Percentiles rank a stretch among this genome's conserved stretches.
Evolutionary conservation across 768 basidiomycete genomes (phyloP).

Genomic region (Lactarius quietus): DNA sequence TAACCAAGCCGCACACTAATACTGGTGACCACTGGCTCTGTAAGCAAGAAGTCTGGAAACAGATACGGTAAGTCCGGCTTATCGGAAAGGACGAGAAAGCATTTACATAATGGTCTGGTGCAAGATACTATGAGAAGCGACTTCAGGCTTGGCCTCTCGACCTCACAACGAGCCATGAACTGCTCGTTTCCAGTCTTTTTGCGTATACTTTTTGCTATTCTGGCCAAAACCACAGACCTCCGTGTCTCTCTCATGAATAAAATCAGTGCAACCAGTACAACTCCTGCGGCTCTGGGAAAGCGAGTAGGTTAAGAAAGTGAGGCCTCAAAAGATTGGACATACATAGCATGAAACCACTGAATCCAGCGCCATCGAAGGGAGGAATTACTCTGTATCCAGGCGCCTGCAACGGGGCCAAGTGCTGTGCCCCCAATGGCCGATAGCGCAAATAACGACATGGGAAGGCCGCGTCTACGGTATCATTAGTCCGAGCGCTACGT

Average conservation of each 20-base stretch:
- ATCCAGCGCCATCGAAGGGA: conserved; percentile 77
- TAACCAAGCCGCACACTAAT: conserved; percentile 53
- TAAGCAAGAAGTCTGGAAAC: conserved; percentile 53
- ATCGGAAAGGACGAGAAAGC: background rate
- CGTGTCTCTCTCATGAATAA: conserved; percentile 72
- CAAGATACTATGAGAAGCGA: conserved; percentile 66
- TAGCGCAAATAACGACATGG: conserved; percentile 71
- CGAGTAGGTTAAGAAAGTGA: conserved; percentile 13
- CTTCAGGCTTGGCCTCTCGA: conserved; percentile 52
- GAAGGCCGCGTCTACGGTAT: conserved; percentile 62
- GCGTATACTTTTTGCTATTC: conserved; percentile 58
- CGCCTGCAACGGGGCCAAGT: conserved; percentile 58
- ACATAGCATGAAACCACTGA: conserved; percentile 76
- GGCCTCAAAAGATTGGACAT: conserved; percentile 15
- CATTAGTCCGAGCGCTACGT: background rate
- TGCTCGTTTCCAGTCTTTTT: conserved; percentile 60
- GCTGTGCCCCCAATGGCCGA: conserved; percentile 59
- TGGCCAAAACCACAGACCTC: conserved; percentile 61
- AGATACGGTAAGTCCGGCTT: background rate
- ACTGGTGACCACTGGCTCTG: conserved; percentile 70
- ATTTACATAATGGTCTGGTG: conserved; percentile 67
- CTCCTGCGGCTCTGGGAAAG: conserved; percentile 45
- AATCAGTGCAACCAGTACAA: conserved; percentile 47
- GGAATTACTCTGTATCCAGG: conserved; percentile 61
- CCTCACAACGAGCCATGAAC: conserved; percentile 62